Evolutionary conservation across 1,284 basidiomycete genomes (phyloP).

Genomic region (Pseudozyma thailandica): DNA sequence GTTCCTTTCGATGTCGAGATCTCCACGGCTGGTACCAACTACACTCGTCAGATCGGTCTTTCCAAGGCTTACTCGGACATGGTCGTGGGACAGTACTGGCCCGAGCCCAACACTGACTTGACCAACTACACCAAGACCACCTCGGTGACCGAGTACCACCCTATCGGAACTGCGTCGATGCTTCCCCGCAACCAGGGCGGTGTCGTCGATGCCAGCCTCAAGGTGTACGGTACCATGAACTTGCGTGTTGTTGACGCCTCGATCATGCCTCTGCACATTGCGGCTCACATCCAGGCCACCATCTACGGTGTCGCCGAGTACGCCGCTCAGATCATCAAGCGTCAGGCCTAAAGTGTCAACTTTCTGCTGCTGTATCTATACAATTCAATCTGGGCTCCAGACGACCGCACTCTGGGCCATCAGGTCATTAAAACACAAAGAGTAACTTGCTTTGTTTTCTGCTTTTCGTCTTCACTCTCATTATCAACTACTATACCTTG

Average conservation of each 20-base stretch:
- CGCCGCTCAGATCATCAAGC: slow-evolving; percentile 59
- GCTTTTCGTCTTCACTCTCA: slow-evolving; percentile 4
- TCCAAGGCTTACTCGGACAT: slow-evolving; percentile 46
- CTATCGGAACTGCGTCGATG: slow-evolving; percentile 76
- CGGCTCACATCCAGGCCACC: slow-evolving; percentile 73
- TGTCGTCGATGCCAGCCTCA: slow-evolving; percentile 75
- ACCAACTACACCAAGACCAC: slow-evolving; percentile 63
- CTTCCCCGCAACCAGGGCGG: slow-evolving; percentile 75
- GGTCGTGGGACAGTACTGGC: slow-evolving; percentile 53
- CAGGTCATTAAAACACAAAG: too few species aligned
- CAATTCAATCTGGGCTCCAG: neutral
- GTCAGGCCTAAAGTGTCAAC: slow-evolving; percentile 20
- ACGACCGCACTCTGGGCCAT: neutral
- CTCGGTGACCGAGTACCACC: slow-evolving; percentile 69
- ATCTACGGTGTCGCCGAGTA: slow-evolving; percentile 69
- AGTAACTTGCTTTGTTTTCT: too few species aligned
- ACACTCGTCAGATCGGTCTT: slow-evolving; percentile 55
- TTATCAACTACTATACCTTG: too few species aligned
- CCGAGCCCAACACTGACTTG: slow-evolving; percentile 54
- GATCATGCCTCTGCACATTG: slow-evolving; percentile 62
- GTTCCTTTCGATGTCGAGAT: slow-evolving; percentile 55
- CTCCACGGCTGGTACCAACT: slow-evolving; percentile 54
- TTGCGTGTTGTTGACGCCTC: slow-evolving; percentile 71
- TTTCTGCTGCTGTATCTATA: neutral
- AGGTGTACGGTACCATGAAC: slow-evolving; percentile 77